These are phyloP conservation scores for Xerocomellus amylosporus DNA, from an alignment of 768 basidiomycete species.

Conservation along the genomic window DNA sequence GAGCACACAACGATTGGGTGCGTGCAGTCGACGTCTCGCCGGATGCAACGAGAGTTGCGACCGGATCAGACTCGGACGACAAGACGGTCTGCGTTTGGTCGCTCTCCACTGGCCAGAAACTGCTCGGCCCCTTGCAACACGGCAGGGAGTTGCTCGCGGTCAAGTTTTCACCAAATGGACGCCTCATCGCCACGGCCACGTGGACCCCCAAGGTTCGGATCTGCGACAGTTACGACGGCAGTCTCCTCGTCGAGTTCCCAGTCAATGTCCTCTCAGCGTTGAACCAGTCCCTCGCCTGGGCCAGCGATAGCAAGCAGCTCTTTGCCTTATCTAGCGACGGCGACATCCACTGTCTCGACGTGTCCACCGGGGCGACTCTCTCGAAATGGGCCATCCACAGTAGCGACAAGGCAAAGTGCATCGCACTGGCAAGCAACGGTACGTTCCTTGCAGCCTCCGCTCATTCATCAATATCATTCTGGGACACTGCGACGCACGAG, in stretches of 20 bases:
- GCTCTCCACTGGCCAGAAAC: background rate
- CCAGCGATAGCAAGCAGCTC: background rate
- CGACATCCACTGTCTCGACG: background rate
- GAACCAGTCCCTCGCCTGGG: background rate
- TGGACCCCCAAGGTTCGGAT: background rate
- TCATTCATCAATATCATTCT: background rate
- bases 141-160: background rate
- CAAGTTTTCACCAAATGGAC: constrained; percentile 2
- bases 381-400: background rate
- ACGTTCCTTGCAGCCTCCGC: background rate
- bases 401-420: background rate
- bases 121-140: background rate
- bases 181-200: background rate
- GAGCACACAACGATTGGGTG: background rate
- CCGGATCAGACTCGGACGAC: background rate
- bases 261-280: background rate
- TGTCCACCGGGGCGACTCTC: background rate
- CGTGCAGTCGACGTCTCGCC: constrained; percentile 1
- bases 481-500: background rate
- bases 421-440: background rate
- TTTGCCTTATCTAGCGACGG: background rate
- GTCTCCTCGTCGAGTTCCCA: background rate
- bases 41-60: constrained; percentile 1
- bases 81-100: background rate
- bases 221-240: background rate